Evolutionary conservation across 208 protist species (phyloP).

Genomic region (Jaenimonas drosophilae): DNA sequence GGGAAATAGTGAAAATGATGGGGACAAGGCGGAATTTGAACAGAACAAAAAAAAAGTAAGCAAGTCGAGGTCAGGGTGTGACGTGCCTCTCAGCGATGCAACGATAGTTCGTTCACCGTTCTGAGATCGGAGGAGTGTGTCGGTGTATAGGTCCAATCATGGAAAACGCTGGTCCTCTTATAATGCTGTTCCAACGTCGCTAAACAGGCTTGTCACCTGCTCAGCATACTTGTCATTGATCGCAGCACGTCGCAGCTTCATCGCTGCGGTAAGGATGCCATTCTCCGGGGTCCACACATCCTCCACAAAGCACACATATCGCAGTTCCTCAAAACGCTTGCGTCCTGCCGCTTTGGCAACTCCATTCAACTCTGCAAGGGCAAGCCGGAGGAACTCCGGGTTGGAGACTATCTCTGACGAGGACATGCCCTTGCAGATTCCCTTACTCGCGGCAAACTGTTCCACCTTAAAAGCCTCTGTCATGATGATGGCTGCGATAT

Average conservation of each 20-base stretch:
- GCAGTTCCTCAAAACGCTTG: conserved; percentile 32
- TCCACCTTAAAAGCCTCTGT: conserved; percentile 12
- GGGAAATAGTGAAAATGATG: no score
- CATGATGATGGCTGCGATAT: conserved; percentile 18
- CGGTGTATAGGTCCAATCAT: no score
- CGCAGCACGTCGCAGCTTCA: conserved; percentile 28
- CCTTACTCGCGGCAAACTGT: conserved; percentile 6
- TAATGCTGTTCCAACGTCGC: no score
- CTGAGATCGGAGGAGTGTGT: no score
- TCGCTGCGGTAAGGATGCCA: conserved; percentile 28
- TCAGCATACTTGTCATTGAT: conserved; percentile 31
- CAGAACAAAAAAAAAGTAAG: no score
- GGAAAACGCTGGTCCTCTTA: no score
- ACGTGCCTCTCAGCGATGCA: no score
- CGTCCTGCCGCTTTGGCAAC: conserved; percentile 14
- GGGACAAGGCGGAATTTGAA: no score
- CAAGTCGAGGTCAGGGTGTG: no score
- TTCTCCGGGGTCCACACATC: conserved; percentile 54
- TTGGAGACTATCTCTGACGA: conserved; percentile 11
- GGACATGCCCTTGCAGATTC: neutral
- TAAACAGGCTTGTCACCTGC: no score
- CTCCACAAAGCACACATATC: conserved; percentile 10
- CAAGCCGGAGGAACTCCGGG: conserved; percentile 9
- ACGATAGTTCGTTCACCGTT: no score
- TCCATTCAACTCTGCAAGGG: conserved; percentile 6